These are phyloP conservation scores for Globisporangium rhizosaccharum DNA, from an alignment of 352 stramenopile genomes.

Conservation along the genomic window DNA sequence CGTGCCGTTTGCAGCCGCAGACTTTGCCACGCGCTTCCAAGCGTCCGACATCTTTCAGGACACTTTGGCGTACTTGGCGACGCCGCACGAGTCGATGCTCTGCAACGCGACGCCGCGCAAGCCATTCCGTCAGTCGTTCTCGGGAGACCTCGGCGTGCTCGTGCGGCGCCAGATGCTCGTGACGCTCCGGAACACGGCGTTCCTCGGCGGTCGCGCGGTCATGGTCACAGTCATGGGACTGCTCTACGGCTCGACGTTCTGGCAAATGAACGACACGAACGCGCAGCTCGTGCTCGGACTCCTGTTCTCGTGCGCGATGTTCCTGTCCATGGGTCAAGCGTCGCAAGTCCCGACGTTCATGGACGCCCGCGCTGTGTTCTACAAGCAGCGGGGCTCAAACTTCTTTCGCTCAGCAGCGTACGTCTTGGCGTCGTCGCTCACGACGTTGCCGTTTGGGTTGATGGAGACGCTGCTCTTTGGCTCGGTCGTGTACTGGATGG, in stretches of 20 bases:
- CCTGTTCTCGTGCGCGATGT: slow-evolving; percentile 87
- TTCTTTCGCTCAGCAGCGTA: slow-evolving; percentile 85
- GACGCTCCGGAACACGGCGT: slow-evolving; percentile 46
- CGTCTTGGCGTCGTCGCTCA: slow-evolving; percentile 51
- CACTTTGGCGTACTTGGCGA: slow-evolving; percentile 36
- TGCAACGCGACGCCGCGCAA: not conserved
- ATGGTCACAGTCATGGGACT: slow-evolving; percentile 64
- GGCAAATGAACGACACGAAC: slow-evolving; percentile 47
- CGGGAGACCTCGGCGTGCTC: slow-evolving; percentile 34
- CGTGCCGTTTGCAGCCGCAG: slow-evolving; percentile 21
- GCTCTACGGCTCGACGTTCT: slow-evolving; percentile 65
- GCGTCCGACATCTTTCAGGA: slow-evolving; percentile 45
- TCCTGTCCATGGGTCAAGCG: slow-evolving; percentile 67
- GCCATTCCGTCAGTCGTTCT: slow-evolving; percentile 47
- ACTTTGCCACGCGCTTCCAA: slow-evolving; percentile 51
- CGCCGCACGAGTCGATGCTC: slow-evolving; percentile 2
- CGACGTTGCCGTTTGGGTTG: slow-evolving; percentile 45
- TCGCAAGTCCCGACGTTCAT: slow-evolving; percentile 81
- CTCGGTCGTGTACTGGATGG: slow-evolving; percentile 88
- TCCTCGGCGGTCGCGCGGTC: slow-evolving; percentile 35
- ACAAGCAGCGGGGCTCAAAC: slow-evolving; percentile 87
- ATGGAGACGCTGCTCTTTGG: slow-evolving; percentile 83
- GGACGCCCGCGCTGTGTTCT: slow-evolving; percentile 68
- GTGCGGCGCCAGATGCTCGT: slow-evolving; percentile 65
- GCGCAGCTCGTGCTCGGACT: slow-evolving; percentile 72